Conservation (phyloP, 2,329 filamentous ascomycete genomes). For the Fusarium sp. region DNA sequence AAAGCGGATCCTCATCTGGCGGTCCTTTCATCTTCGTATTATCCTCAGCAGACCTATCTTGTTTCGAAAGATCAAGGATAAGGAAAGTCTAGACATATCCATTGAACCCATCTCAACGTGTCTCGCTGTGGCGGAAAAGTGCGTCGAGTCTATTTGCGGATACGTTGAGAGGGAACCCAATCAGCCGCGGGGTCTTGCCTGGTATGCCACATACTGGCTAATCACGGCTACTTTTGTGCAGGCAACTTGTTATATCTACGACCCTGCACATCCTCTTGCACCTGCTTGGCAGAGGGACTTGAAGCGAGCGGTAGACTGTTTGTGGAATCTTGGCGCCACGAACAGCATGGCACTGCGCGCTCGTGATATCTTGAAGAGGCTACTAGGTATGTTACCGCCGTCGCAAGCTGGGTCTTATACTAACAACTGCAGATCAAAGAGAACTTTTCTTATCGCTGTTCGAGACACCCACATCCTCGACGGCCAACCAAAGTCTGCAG, state of each 20-base stretch:
- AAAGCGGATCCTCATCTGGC: constrained; percentile 34
- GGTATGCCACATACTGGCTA: constrained; percentile 40
- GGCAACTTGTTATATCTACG: constrained; percentile 34
- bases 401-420: no score
- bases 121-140: no score
- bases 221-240: constrained; percentile 39
- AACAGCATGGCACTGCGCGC: no score
- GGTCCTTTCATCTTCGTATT: constrained; percentile 34
- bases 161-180: constrained; percentile 10
- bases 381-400: no score
- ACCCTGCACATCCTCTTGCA: constrained; percentile 24
- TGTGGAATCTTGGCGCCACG: no score
- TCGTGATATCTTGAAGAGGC: no score
- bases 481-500: no score
- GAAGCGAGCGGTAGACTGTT: background rate
- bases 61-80: constrained; percentile 1
- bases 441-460: no score
- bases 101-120: no score
- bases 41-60: constrained; percentile 32
- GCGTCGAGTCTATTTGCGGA: constrained; percentile 16
- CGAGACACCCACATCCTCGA: no score
- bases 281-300: constrained; percentile 28
- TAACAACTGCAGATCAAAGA: no score
- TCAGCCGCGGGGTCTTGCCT: constrained; percentile 24
- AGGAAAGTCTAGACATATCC: no score